phyloP scores from a whole-genome alignment of 2,329 filamentous ascomycete species.

The Pseudogymnoascus sp. region DNA sequence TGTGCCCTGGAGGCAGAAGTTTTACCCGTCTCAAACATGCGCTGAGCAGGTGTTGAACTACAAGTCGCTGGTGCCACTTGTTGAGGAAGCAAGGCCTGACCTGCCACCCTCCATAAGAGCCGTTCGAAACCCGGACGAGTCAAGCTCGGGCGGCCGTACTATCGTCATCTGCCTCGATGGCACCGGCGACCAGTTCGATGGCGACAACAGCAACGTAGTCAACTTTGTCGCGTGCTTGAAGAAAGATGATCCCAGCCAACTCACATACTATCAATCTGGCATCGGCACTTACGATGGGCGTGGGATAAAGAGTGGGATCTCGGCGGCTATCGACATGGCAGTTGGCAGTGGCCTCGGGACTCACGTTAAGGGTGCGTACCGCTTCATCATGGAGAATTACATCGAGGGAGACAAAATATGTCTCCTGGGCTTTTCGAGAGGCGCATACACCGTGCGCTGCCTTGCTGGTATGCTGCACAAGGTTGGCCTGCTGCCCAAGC shows the following conservation, averaged over 20 bases:
- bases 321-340: constrained; percentile 35
- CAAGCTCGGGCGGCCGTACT: constrained; percentile 13
- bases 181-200: constrained; percentile 37
- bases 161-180: constrained; percentile 36
- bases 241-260: constrained; percentile 32
- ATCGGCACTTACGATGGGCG: constrained; percentile 36
- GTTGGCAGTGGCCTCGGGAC: constrained; percentile 35
- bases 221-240: constrained; percentile 36
- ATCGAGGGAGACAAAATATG: constrained; percentile 38
- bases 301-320: constrained; percentile 31
- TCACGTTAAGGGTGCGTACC: constrained; percentile 33
- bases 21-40: constrained; percentile 17
- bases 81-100: constrained; percentile 9
- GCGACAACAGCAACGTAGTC: constrained; percentile 36
- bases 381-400: constrained; percentile 42
- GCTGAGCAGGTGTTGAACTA: constrained; percentile 10
- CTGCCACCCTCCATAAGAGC: constrained; percentile 17
- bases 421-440: constrained; percentile 40
- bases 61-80: constrained; percentile 2
- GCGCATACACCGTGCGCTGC: constrained; percentile 42
- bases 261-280: constrained; percentile 37
- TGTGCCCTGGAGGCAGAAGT: constrained; percentile 13
- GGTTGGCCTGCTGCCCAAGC: constrained; percentile 41
- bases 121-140: constrained; percentile 12
- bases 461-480: constrained; percentile 37